Base-by-base conservation (phyloP, 352 stramenopile genomes). In the Phytophthora capsici region DNA sequence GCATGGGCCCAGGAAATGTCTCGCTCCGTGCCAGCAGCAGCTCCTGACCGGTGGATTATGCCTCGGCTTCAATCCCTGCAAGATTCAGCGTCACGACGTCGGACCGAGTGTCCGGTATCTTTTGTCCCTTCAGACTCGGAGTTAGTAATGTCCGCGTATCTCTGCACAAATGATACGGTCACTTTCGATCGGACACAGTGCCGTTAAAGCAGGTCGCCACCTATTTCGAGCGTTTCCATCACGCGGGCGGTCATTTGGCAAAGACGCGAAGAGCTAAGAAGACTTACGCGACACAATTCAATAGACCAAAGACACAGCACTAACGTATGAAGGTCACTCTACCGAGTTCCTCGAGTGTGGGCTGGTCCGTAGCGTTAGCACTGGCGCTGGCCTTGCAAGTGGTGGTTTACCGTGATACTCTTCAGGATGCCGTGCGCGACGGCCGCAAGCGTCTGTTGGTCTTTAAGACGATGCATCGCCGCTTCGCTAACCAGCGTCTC, bases 401-500 rank as follows among this genome's bases (percentile, higher is more conserved):
- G 59, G 57, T 87, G 19, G 28, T 90, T 22, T 87, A 88, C 71
- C 83, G 75, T 59, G 65, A 86, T 32, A 67, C 64, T 56, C 73
- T 92, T 30, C 46, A 72, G 26, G 71, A 82, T 38, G 54, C 70
- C n/a, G 60, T 87, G 53, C 69, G 51, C 44, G 57, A 73, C 28
- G 68, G 71, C 38, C 77, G 73, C 62, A 88, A 86, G 60, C 78
- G 80, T 23, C 45, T 89, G 57, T 58, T 89, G 47, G 80, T 93
- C 60, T 87, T 80, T 66, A 80, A 80, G 37, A 89, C 78, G 26
- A 91, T 93, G 80, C 82, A 84, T 41, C 84, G 84, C 19, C 84
- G 84, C 40, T 93, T 88, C 51, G 82, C 84, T 55, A 90, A 88
- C 59, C 84, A 87, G 57, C 82, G 82, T 2, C 71, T 93, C 58